Percentiles rank a stretch among this genome's conserved stretches.
phyloP scores from a whole-genome alignment of 345 rosid species.

The Hibiscus tridactylites region DNA sequence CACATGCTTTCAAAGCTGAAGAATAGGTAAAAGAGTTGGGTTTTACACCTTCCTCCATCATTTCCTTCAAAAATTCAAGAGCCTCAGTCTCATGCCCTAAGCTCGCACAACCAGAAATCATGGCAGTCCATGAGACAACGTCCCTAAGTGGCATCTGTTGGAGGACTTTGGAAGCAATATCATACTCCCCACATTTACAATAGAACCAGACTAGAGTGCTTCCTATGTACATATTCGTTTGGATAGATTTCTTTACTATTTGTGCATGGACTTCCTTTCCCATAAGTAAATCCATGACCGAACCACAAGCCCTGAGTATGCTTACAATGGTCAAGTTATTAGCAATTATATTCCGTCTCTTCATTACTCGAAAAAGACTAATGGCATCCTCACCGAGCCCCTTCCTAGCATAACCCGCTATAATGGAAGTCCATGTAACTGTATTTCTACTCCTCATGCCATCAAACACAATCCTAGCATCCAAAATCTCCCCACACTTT shows the following conservation, averaged over 20 bases:
- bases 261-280: conserved; percentile 82
- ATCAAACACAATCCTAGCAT: conserved; percentile 55
- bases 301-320: conserved; percentile 78
- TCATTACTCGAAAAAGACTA: conserved; percentile 62
- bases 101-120: conserved; percentile 72
- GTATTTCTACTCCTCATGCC: conserved; percentile 64
- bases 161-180: conserved; percentile 51
- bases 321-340: conserved; percentile 68
- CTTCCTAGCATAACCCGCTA: conserved; percentile 74
- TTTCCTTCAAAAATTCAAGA: conserved; percentile 58
- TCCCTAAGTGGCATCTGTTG: conserved; percentile 59
- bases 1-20: conserved; percentile 78
- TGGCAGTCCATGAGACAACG: conserved; percentile 90
- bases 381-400: conserved; percentile 78
- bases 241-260: conserved; percentile 43
- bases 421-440: conserved; percentile 82
- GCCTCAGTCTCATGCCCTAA: conserved; percentile 76
- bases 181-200: conserved; percentile 65
- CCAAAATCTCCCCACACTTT: conserved; percentile 66
- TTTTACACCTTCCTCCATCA: conserved; percentile 82
- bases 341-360: conserved; percentile 47
- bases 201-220: conserved; percentile 82
- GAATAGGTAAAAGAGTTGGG: conserved; percentile 75
- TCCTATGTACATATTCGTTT: conserved; percentile 49
- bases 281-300: conserved; percentile 37